phyloP scores from a whole-genome alignment of 495 filamentous ascomycete species.

The Xylona heveae region DNA sequence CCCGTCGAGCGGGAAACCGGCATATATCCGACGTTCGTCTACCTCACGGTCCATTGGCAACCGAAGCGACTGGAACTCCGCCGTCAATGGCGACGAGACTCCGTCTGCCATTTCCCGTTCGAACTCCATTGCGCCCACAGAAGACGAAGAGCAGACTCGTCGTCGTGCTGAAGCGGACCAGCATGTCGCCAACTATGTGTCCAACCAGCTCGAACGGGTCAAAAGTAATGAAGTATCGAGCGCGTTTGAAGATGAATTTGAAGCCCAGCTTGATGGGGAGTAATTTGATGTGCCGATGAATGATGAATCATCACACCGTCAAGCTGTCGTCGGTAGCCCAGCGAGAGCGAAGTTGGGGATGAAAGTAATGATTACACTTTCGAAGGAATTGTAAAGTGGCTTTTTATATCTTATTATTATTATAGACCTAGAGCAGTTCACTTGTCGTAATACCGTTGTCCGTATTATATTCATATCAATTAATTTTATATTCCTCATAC shows the following conservation, averaged over 20 bases:
- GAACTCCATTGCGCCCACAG: constrained; percentile 10
- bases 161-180: constrained; percentile 28
- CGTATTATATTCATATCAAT: too few relatives aligned
- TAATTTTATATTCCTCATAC: too few relatives aligned
- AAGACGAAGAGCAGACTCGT: constrained; percentile 12
- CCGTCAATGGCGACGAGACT: constrained; percentile 21
- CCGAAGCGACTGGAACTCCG: constrained; percentile 54
- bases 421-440: too few relatives aligned
- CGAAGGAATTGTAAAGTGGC: too few relatives aligned
- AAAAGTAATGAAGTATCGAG: constrained; percentile 27
- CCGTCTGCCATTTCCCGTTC: constrained; percentile 10
- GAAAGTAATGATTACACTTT: too few relatives aligned
- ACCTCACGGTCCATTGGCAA: constrained; percentile 69
- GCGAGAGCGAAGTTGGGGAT: too few relatives aligned
- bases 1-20: constrained; percentile 9
- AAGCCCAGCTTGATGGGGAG: constrained; percentile 28
- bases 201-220: constrained; percentile 43
- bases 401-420: too few relatives aligned
- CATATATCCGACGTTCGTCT: constrained; percentile 53
- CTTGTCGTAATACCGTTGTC: too few relatives aligned
- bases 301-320: too few relatives aligned
- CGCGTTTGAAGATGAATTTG: constrained; percentile 38
- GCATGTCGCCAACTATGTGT: constrained; percentile 50
- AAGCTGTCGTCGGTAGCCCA: too few relatives aligned
- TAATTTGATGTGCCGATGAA: too few relatives aligned